A percentile compares a stretch with the other conserved stretches of the same genome.
Conservation (phyloP, 495 filamentous ascomycete species). For the Pyrenula massariospora region DNA sequence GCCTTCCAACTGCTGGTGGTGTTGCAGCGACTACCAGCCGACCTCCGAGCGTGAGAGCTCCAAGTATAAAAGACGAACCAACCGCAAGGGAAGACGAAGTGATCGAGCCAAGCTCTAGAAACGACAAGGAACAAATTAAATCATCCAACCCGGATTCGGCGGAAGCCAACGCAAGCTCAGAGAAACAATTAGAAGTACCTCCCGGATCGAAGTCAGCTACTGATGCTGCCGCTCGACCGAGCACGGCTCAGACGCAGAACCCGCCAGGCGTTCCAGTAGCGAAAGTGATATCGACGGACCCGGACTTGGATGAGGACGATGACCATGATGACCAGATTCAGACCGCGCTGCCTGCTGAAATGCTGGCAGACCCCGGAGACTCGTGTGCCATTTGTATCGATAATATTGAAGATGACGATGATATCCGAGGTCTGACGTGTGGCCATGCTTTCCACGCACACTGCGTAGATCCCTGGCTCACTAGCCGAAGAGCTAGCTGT, state of each 20-base stretch:
- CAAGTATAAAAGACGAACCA: slow-evolving; percentile 36
- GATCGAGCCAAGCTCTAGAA: neutral
- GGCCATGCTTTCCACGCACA: slow-evolving; percentile 92
- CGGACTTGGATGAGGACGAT: slow-evolving; percentile 47
- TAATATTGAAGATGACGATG: slow-evolving; percentile 84
- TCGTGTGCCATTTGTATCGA: slow-evolving; percentile 96
- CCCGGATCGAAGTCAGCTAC: neutral
- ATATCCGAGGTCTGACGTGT: slow-evolving; percentile 85
- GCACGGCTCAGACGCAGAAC: neutral
- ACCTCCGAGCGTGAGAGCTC: slow-evolving; percentile 45
- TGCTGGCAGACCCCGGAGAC: slow-evolving; percentile 80
- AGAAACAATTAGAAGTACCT: neutral
- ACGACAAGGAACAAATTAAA: neutral
- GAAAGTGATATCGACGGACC: slow-evolving; percentile 5
- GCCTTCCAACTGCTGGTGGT: slow-evolving; percentile 73
- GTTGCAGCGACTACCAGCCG: slow-evolving; percentile 66
- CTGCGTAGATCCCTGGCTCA: slow-evolving; percentile 95
- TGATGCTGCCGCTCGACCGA: neutral
- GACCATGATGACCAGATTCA: slow-evolving; percentile 83
- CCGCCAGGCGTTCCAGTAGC: neutral
- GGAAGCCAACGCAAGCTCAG: neutral
- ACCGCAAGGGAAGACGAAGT: slow-evolving; percentile 22
- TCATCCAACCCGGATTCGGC: neutral
- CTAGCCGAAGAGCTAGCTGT: slow-evolving; percentile 83
- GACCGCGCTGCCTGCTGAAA: slow-evolving; percentile 67